A percentile compares a stretch with the other conserved stretches of the same genome.
phyloP scores from a whole-genome alignment of 2,329 filamentous ascomycete genomes.

The Chaetothyriales sp. region DNA sequence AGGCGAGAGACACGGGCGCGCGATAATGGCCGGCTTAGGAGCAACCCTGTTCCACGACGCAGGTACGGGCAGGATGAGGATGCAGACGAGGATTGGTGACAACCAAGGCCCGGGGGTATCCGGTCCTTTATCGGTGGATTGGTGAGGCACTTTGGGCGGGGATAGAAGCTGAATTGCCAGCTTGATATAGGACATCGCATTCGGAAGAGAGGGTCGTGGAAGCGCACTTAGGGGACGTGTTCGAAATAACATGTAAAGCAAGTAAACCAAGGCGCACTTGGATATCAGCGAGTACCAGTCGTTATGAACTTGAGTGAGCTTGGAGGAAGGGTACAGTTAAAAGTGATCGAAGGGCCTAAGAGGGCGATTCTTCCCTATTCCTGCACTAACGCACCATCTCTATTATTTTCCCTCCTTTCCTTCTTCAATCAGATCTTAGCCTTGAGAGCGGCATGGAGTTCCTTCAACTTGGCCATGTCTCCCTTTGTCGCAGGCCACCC shows the following conservation, averaged over 20 bases:
- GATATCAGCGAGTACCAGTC: background rate
- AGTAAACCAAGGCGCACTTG: background rate
- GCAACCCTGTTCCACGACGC: constrained; percentile 13
- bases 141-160: background rate
- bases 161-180: background rate
- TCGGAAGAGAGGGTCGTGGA: background rate
- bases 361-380: too few species aligned
- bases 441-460: constrained; percentile 70
- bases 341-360: background rate
- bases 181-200: background rate
- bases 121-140: background rate
- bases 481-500: constrained; percentile 62
- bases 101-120: constrained; percentile 5
- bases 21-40: constrained; percentile 16
- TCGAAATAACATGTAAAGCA: background rate
- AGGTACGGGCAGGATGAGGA: constrained; percentile 17
- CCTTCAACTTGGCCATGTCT: constrained; percentile 74
- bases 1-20: constrained; percentile 14
- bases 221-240: background rate
- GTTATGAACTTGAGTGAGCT: background rate
- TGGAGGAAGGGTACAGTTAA: background rate
- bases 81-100: constrained; percentile 18
- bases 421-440: constrained; percentile 56
- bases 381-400: background rate
- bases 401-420: background rate